Conservation (phyloP, 139 green algal genomes). For the Asterochloris sp. region DNA sequence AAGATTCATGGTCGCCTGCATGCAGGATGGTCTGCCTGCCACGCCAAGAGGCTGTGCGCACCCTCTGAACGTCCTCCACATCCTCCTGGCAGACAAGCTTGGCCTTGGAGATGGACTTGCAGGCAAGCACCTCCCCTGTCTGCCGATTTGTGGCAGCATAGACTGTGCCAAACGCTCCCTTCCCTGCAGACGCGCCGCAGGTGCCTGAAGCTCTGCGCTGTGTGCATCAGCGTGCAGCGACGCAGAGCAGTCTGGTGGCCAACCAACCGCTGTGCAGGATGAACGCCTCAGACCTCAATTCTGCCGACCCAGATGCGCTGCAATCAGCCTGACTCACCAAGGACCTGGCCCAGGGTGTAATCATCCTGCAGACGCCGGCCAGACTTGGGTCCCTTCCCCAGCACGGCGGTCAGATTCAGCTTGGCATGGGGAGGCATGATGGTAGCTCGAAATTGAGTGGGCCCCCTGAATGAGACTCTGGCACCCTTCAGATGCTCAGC, state of each 20-base stretch:
- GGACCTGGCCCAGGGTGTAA: no score
- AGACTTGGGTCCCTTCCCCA: no score
- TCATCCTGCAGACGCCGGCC: no score
- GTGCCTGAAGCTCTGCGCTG: background rate
- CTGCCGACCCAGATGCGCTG: background rate
- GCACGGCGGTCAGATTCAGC: no score
- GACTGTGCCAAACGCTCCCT: slow-evolving; percentile 57
- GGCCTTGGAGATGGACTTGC: slow-evolving; percentile 85
- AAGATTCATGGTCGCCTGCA: no score
- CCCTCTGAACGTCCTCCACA: slow-evolving; percentile 79
- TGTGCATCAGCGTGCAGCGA: background rate
- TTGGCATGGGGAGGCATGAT: no score
- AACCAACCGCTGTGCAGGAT: no score
- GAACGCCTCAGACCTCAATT: background rate
- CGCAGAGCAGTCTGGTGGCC: no score
- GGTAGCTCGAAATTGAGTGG: no score
- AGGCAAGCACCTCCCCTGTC: slow-evolving; percentile 48
- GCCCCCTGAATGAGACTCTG: no score
- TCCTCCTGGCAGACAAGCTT: slow-evolving; percentile 81
- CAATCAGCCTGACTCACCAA: no score
- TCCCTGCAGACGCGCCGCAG: slow-evolving; percentile 12
- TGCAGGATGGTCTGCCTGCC: background rate
- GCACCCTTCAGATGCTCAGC: no score
- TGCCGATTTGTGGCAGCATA: slow-evolving; percentile 37
- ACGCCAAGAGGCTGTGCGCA: slow-evolving; percentile 37